Base-by-base conservation (phyloP, 345 rosid species). In the Arabis alpina region DNA sequence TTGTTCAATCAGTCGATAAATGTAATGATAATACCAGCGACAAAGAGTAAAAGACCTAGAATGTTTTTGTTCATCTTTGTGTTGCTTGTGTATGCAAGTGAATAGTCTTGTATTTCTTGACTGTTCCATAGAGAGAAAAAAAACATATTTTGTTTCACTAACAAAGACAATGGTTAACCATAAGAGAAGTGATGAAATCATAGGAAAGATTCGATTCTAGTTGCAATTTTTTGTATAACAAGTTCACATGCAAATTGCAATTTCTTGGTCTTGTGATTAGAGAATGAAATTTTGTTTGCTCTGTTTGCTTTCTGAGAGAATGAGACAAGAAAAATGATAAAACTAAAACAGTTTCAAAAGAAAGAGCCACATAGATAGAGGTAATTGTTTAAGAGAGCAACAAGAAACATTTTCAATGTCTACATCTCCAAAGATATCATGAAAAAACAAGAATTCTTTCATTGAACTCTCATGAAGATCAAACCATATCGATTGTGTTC, bases 261-360 rank as follows among this genome's bases (percentile, higher is more conserved):
- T 82, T 82, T 91, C 82, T 80, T 94, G 2, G 99, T 89, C 95
- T 86, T 94, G 88, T 91, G 94, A 85, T 91, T 94, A 1, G 99
- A 94, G 79, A 94, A 94, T 11, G 99, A 86, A 11, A 94, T 96
- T 74, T 80, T 81, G 88, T 89, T 91, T 2, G 92, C 97, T 19
- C 23, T 19, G 23, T 19, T 19, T 19, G 23, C 23, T 19, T 19
- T 19, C 23, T 19, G 23, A 19, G 23, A 19, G 23, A 19, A 19
- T 19, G 23, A 19, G 23, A 19, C 23, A 19, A 19, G 23, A 19
- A 0, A 19, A 19, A 19, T 19, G 23, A 19, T 19, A 19, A 19
- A 19, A 19, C 23, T 0, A 19, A 19, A 19, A 19, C 23, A 19
- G 23, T 19, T 19, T 19, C 23, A 19, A 19, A 19, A 19, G 23